A percentile compares a stretch with the other conserved stretches of the same genome.
phyloP scores from a whole-genome alignment of 768 basidiomycete genomes.

The Pleurotus tuber-regium region DNA sequence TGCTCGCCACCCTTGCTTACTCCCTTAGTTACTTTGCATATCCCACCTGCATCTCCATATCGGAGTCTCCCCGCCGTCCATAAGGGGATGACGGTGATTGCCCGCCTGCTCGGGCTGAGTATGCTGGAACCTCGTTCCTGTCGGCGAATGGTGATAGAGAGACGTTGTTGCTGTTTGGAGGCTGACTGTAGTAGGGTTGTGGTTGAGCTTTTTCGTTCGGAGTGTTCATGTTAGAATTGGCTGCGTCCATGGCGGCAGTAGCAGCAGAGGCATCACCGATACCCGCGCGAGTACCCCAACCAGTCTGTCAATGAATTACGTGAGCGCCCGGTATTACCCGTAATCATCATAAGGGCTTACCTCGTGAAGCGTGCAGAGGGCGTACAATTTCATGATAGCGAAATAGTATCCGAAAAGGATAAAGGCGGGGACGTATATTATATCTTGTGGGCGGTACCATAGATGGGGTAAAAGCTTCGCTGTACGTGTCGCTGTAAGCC shows the following conservation, averaged over 20 bases:
- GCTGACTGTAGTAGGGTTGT: conserved; percentile 27
- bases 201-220: conserved; percentile 25
- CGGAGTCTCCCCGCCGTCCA: background rate
- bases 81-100: conserved; percentile 8
- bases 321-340: conserved; percentile 7
- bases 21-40: conserved; percentile 1
- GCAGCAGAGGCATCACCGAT: conserved; percentile 82
- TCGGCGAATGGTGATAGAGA: conserved; percentile 9
- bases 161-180: conserved; percentile 9
- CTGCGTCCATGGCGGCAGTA: conserved; percentile 66
- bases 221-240: conserved; percentile 31
- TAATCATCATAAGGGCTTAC: conserved; percentile 26
- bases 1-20: background rate
- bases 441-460: conserved; percentile 71
- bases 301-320: conserved; percentile 51
- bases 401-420: conserved; percentile 93
- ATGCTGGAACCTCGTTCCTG: background rate
- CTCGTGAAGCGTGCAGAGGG: conserved; percentile 87
- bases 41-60: conserved; percentile 6
- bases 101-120: background rate
- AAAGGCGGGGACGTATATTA: conserved; percentile 83
- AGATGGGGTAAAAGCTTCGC: conserved; percentile 84
- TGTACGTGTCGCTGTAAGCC: conserved; percentile 70
- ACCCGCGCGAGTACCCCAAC: conserved; percentile 95
- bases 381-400: conserved; percentile 92